phyloP scores from a whole-genome alignment of 306 rosid genomes.

The Gynostemma pentaphyllum region DNA sequence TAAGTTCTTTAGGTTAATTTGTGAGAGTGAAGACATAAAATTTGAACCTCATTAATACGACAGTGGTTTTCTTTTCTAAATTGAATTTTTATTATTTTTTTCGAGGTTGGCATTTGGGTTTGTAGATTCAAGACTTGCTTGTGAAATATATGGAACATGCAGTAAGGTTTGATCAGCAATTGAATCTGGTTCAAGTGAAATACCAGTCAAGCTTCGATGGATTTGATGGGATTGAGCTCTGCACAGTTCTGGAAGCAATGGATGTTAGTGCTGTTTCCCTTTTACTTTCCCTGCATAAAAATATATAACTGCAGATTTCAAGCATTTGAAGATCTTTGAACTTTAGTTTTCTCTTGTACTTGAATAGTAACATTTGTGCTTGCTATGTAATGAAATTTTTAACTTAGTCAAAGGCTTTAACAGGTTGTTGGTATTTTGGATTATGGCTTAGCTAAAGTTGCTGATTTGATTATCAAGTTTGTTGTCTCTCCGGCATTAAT shows the following conservation, averaged over 20 bases:
- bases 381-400: background rate
- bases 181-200: constrained; percentile 42
- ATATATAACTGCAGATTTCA: background rate
- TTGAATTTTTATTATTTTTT: constrained; percentile 51
- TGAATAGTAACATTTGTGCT: background rate
- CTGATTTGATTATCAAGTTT: constrained; percentile 72
- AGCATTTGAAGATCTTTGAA: background rate
- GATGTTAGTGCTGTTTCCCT: constrained; percentile 45
- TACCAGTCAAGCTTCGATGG: constrained; percentile 28
- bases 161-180: constrained; percentile 52
- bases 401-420: constrained; percentile 6
- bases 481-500: constrained; percentile 45
- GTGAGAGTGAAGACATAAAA: background rate
- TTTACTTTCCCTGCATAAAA: background rate
- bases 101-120: constrained; percentile 86
- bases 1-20: background rate
- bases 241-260: constrained; percentile 69
- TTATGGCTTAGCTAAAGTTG: constrained; percentile 84
- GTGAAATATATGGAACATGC: constrained; percentile 65
- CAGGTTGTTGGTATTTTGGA: constrained; percentile 78
- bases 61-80: background rate
- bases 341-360: background rate
- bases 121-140: constrained; percentile 91
- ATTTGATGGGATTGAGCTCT: constrained; percentile 37
- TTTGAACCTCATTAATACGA: background rate